Conservation (phyloP, 176 grass and related monocot species). For the Raddia guianensis region DNA sequence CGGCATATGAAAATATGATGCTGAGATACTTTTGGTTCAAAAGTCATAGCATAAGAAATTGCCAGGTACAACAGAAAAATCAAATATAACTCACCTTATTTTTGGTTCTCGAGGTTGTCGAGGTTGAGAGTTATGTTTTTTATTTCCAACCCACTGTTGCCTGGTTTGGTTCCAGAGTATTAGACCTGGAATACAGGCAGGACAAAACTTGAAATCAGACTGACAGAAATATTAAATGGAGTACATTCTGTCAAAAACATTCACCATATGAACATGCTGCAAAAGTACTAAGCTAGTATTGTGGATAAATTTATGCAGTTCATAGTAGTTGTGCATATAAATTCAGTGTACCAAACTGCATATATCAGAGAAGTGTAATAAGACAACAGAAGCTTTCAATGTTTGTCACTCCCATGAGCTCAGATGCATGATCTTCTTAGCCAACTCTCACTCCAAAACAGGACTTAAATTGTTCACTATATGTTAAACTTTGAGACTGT, state of each 20-base stretch:
- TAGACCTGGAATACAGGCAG: slow-evolving; percentile 53
- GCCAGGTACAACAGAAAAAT: not conserved
- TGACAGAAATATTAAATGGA: not conserved
- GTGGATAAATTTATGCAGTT: slow-evolving; percentile 1
- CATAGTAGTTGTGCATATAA: slow-evolving; percentile 15
- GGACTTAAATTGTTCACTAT: not conserved
- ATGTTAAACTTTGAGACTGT: not conserved
- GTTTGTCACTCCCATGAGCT: not conserved
- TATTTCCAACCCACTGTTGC: slow-evolving; percentile 81
- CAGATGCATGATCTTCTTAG: not conserved
- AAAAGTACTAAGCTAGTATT: slow-evolving; percentile 1
- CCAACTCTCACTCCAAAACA: not conserved
- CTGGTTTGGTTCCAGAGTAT: slow-evolving; percentile 88
- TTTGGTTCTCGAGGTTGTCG: slow-evolving; percentile 70
- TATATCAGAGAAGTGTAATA: slow-evolving; percentile 19
- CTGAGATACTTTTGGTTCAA: not conserved
- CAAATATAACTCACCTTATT: slow-evolving; percentile 59
- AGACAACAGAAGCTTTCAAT: not conserved
- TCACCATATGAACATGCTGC: slow-evolving; percentile 1
- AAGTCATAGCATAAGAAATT: not conserved
- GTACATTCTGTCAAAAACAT: not conserved
- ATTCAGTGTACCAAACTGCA: not conserved
- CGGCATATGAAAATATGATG: not conserved
- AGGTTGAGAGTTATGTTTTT: slow-evolving; percentile 40
- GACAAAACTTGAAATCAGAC: slow-evolving; percentile 19